Evolutionary conservation across 2,329 filamentous ascomycete species (phyloP), one percentile per base, ranked within the genome.

Genomic region (Fusarium foetens): DNA sequence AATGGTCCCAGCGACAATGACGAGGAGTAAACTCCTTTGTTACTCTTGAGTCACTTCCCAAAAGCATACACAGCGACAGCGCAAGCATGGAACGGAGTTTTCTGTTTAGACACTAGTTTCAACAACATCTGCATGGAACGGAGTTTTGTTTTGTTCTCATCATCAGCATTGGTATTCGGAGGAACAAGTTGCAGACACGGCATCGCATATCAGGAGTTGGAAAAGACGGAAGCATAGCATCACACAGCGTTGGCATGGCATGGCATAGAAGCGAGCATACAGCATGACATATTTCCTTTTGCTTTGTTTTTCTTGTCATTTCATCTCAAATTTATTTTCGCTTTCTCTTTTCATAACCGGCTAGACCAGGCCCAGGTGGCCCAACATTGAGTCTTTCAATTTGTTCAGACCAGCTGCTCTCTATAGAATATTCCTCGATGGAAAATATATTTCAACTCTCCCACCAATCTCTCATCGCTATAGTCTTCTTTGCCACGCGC

Each of bases 1-100:
- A 84, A 84, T 77, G 79, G 81, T 63, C 80, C 80, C 72, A 77
- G 74, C 61, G 74, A 76, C 66, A 79, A 81, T 65, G 79, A 81
- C 63, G 79, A 76, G 42, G 76, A 77, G 75, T 77, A 73, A 74
- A 69, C 14, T n/a, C 29, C 16, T 23, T n/a, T 25, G 29, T n/a
- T 27, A 46, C 41, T 52, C 16, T 19, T 45, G n/a, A 41, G 29
- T 10, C 16, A 38, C 42, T 38, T 46, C 23, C 45, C 53, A 66
- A 70, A 70, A 60, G 29, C 39, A 66, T 66, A 52, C 42, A 70
- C 52, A 63, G 35, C 42, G 51, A 31, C 23, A 70, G 39, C 70
- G 62, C 70, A 71, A 71, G 70, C 74, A 72, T 76, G 48, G 66
- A 55, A 42, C 14, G 73, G 73, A 58, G 75, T 76, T 77, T 65